Percentiles rank a stretch among this genome's conserved stretches.
Evolutionary conservation across 164 flowering plant species (phyloP).

Genomic region (Tetrastigma voinierianum): DNA sequence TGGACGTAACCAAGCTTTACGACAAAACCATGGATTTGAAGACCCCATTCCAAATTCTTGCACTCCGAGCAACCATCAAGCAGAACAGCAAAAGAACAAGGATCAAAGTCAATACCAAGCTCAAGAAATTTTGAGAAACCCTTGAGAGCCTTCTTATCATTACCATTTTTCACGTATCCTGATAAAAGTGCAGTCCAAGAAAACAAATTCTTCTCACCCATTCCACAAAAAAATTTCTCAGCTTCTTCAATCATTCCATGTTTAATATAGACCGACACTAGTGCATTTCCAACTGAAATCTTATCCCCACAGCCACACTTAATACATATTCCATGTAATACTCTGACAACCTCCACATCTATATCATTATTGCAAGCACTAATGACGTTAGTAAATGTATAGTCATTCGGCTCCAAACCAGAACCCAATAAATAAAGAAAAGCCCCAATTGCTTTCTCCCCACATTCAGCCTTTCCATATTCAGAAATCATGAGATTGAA

Average conservation of each 20-base stretch:
- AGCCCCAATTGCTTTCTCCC: constrained; percentile 16
- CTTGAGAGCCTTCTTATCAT: constrained; percentile 19
- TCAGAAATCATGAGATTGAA: constrained; percentile 35
- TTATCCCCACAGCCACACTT: constrained; percentile 19
- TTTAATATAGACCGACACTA: constrained; percentile 30
- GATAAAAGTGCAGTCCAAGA: constrained; percentile 45
- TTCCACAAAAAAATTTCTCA: constrained; percentile 23
- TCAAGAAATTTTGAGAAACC: constrained; percentile 21
- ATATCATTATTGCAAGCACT: constrained; percentile 20
- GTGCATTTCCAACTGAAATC: constrained; percentile 29
- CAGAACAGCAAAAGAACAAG: constrained; percentile 24
- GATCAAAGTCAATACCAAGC: constrained; percentile 20
- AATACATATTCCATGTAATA: constrained; percentile 27
- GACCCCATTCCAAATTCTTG: constrained; percentile 21
- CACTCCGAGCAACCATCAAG: constrained; percentile 35
- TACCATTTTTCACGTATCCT: constrained; percentile 24
- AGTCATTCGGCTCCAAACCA: constrained; percentile 30
- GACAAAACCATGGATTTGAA: constrained; percentile 33
- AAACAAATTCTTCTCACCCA: constrained; percentile 29
- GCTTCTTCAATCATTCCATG: constrained; percentile 31
- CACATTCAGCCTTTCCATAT: constrained; percentile 24
- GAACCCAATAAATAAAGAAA: constrained; percentile 20
- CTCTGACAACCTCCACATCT: constrained; percentile 20
- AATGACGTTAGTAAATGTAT: constrained; percentile 32
- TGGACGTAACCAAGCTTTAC: constrained; percentile 22